A percentile compares a stretch with the other conserved stretches of the same genome.
Conservation (phyloP, 2,329 filamentous ascomycete genomes). For the Pyricularia sp. region DNA sequence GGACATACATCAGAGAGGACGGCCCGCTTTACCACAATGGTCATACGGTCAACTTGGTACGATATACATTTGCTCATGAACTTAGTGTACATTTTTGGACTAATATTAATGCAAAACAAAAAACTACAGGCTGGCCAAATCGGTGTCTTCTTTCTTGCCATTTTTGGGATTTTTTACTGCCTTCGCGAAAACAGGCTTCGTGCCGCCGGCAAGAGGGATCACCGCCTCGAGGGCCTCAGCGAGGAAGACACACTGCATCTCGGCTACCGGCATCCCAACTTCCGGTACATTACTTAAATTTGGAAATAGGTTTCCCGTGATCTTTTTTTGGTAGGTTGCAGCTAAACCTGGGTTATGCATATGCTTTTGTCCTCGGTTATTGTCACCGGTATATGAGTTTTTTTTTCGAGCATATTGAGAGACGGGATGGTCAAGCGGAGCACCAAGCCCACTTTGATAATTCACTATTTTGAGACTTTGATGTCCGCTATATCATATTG, state of each 20-base stretch:
- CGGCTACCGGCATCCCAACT: conserved; percentile 40
- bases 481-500: too few relatives aligned
- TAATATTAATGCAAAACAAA: background rate
- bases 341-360: background rate
- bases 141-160: conserved; percentile 27
- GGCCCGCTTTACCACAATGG: conserved; percentile 33
- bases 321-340: background rate
- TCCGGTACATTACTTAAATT: conserved; percentile 37
- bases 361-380: background rate
- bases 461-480: too few relatives aligned
- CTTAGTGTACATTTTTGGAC: background rate
- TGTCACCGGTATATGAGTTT: background rate
- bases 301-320: background rate
- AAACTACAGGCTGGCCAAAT: conserved; percentile 24
- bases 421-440: background rate
- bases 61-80: background rate
- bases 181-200: conserved; percentile 38
- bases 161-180: conserved; percentile 38
- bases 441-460: too few relatives aligned
- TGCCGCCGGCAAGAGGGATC: conserved; percentile 31
- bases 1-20: conserved; percentile 37
- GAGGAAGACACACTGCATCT: conserved; percentile 32
- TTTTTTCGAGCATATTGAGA: background rate
- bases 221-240: conserved; percentile 33
- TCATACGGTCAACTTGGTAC: conserved; percentile 41